phyloP scores from a whole-genome alignment of 441 rosid species.

The Eruca vesicaria region DNA sequence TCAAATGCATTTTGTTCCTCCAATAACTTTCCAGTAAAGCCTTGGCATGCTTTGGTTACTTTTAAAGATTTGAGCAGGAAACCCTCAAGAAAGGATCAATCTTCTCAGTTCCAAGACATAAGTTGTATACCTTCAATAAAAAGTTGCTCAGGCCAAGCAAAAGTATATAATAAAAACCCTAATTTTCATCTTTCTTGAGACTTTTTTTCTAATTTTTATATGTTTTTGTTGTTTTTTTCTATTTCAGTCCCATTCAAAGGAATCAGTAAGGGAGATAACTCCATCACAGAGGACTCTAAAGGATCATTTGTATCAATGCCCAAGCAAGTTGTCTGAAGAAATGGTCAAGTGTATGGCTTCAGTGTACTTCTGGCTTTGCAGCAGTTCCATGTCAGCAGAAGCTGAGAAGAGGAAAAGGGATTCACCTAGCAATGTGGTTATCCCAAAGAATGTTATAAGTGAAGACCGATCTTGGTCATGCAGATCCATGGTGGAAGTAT shows the following conservation, averaged over 20 bases:
- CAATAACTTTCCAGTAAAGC: slow-evolving; percentile 54
- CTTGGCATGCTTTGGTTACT: slow-evolving; percentile 56
- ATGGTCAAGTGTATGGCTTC: slow-evolving; percentile 87
- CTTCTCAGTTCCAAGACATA: slow-evolving; percentile 37
- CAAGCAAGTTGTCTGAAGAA: slow-evolving; percentile 84
- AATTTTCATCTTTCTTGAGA: background rate
- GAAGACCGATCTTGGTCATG: slow-evolving; percentile 65
- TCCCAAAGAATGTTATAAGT: slow-evolving; percentile 45
- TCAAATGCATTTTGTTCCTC: slow-evolving; percentile 87
- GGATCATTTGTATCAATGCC: slow-evolving; percentile 79
- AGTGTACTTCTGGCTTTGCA: slow-evolving; percentile 73
- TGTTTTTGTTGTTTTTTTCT: background rate
- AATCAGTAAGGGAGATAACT: slow-evolving; percentile 38
- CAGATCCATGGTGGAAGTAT: slow-evolving; percentile 70
- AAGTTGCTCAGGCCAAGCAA: slow-evolving; percentile 39
- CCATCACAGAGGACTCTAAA: slow-evolving; percentile 51
- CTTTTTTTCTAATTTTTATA: background rate
- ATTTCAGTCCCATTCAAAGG: slow-evolving; percentile 40
- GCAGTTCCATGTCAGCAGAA: slow-evolving; percentile 43
- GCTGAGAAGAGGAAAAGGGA: slow-evolving; percentile 36
- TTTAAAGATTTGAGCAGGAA: slow-evolving; percentile 43
- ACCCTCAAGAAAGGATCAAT: slow-evolving; percentile 41
- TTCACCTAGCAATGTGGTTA: slow-evolving; percentile 63
- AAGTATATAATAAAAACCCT: slow-evolving; percentile 35
- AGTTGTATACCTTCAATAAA: slow-evolving; percentile 37